These are phyloP conservation scores for Aspergillus heteromorphus DNA, from an alignment of 495 filamentous ascomycete species.

Conservation along the genomic window DNA sequence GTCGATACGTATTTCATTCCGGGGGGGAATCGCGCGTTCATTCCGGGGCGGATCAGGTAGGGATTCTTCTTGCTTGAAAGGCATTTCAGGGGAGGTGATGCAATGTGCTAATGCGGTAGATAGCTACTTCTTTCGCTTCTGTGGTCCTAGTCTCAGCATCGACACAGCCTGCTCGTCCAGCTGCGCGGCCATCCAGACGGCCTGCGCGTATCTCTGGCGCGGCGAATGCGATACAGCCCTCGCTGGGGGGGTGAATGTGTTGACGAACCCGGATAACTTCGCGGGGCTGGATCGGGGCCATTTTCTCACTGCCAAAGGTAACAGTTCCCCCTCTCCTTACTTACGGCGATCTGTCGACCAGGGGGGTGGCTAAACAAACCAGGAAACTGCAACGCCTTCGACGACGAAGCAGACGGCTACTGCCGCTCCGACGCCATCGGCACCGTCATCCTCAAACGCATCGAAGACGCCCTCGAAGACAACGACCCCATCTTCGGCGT, in stretches of 20 bases:
- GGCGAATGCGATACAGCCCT: slow-evolving; percentile 81
- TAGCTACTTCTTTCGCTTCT: slow-evolving; percentile 76
- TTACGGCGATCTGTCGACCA: too few species aligned
- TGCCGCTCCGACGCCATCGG: slow-evolving; percentile 68
- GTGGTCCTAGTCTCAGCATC: slow-evolving; percentile 74
- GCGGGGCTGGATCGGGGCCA: slow-evolving; percentile 55
- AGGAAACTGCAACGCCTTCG: slow-evolving; percentile 68
- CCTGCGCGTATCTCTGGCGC: slow-evolving; percentile 70
- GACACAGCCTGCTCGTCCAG: slow-evolving; percentile 89
- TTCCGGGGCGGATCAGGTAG: slow-evolving; percentile 69
- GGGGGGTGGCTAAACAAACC: neutral
- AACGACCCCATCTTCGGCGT: slow-evolving; percentile 66
- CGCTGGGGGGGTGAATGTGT: slow-evolving; percentile 71
- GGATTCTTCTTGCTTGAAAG: neutral
- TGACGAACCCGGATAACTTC: slow-evolving; percentile 81
- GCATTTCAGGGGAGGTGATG: too few species aligned
- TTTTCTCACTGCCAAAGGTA: neutral
- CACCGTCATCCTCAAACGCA: slow-evolving; percentile 64
- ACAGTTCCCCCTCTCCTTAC: too few species aligned
- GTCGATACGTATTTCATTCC: slow-evolving; percentile 93
- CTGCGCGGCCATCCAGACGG: slow-evolving; percentile 74
- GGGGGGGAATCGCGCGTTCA: slow-evolving; percentile 81
- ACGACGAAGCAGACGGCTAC: slow-evolving; percentile 72
- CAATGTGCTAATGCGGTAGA: too few species aligned
- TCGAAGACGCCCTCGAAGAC: slow-evolving; percentile 67